Base-by-base conservation (phyloP, 1,284 basidiomycete genomes). In the Xerocomus amazonicus region DNA sequence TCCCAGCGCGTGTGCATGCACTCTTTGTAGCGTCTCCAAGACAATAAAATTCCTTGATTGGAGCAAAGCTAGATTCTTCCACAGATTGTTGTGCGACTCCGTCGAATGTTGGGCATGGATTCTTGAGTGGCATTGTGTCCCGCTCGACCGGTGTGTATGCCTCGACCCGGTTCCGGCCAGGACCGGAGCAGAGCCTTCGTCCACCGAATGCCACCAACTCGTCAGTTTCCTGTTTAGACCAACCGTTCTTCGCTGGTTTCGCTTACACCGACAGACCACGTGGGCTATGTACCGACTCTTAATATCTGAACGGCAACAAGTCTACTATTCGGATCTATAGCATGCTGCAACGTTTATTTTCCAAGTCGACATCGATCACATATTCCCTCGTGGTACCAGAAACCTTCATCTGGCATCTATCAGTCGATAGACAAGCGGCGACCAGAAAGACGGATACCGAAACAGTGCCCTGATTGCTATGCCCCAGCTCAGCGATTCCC, bases 1-100 rank as follows among this genome's bases (percentile, higher is more conserved):
- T 63, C 64, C 52, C 19, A 10, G 33, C 54, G 36, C 45, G 39
- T 57, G 59, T 29, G 47, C 52, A 41, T 35, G 34, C 26, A 27
- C 35, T 45, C 36, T 45, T 45, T 45, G 36, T 36, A 45, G 29
- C 44, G 34, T 43, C n/a, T n/a, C 32, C 19, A 42, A n/a, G 38
- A 42, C 31, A 6, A 31, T 9, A n/a, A n/a, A n/a, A 3, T 31
- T 16, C 16, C n/a, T 8, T 35, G 34, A 35, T 35, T 8, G 12
- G n/a, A 36, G 9, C 36, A 37, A 23, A 23, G 19, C 19, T 23
- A 23, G 2, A 23, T 23, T 23, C 19, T 4, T 23, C 19, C 19
- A 23, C 19, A 23, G 4, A 23, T 23, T 23, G 19, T 23, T 23
- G 19, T 23, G 3, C 19, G 19, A 23, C 19, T 23, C 19, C 19